Evolutionary conservation across 2,329 filamentous ascomycete species (phyloP).

Genomic region (Diaporthe nobilis): DNA sequence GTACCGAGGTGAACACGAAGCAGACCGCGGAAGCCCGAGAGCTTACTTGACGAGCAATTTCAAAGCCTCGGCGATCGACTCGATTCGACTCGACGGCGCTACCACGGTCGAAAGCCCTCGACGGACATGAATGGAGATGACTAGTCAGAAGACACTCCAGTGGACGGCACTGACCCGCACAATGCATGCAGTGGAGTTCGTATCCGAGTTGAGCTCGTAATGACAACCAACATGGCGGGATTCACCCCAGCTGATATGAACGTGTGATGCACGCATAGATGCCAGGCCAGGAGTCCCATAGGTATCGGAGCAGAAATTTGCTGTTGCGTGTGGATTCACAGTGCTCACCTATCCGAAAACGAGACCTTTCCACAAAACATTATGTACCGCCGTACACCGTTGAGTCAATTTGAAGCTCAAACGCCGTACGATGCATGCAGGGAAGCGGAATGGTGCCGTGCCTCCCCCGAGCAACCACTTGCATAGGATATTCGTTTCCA

Average conservation of each 20-base stretch:
- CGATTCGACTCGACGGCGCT: neutral
- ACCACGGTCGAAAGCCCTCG: neutral
- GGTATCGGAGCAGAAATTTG: neutral
- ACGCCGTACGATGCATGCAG: neutral
- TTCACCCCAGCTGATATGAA: neutral
- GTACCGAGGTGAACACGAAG: neutral
- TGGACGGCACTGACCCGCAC: neutral
- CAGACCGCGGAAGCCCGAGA: too few relatives aligned
- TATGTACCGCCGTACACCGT: neutral
- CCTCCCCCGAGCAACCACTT: neutral
- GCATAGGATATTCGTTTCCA: neutral
- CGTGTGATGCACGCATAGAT: neutral
- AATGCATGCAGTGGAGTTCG: slow-evolving; percentile 5
- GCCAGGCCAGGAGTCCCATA: neutral
- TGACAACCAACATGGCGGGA: neutral
- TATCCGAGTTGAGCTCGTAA: neutral
- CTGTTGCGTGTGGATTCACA: neutral
- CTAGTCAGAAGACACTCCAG: neutral
- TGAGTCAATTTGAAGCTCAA: slow-evolving; percentile 1
- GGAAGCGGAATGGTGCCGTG: neutral
- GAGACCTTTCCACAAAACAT: neutral
- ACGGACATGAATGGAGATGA: neutral
- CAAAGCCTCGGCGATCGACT: neutral
- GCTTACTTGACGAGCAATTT: neutral
- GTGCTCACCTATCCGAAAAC: neutral